Evolutionary conservation across 495 filamentous ascomycete genomes (phyloP), one percentile per base, ranked within the genome.

Genomic region (Amphirosellinia nigrospora): DNA sequence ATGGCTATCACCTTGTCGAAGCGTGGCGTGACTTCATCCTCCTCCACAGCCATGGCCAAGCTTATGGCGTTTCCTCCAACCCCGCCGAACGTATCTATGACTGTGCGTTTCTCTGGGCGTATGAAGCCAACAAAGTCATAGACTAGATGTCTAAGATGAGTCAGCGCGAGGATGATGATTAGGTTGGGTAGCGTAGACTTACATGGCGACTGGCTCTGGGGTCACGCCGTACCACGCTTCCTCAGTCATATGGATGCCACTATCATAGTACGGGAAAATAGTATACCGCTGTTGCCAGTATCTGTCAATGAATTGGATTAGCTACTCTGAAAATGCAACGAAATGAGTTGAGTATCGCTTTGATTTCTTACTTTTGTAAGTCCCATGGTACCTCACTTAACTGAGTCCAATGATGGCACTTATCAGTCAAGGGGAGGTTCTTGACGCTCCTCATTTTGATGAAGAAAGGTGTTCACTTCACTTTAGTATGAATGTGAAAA

Each of bases 161-260:
- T 69, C 23, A 69, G 72, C 36, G n/a, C 32, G n/a, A 46, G 7
- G 71, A 38, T 60, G 48, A 52, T 53, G 41, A 13, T 19, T 23
- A 19, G 32, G 59, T 9, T 32, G 23, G 62, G 13, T 30, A 30
- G 28, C 19, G 62, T 48, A 36, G 43, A 77, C 84, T 72, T 85
- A 96, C 94, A 83, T 89, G 45, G 96, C 96, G 28, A 98, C 87
- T 13, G 89, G 91, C 79, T 98, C 96, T 15, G 96, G 94, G 1
- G 96, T 98, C 10, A 98, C 92, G 55, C 94, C 96, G 80, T 94
- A 99, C 96, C 96, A 99, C 34, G 93, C 91, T 82, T 93, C 89
- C 74, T 94, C 89, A 0, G 96, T 98, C 83, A 98, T 89, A 85
- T 90, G 92, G 76, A 99, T 87, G 19, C 93, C 95, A 46, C 93